Evolutionary conservation across 2,329 filamentous ascomycete genomes (phyloP), one percentile per base, ranked within the genome.

Genomic region (Drechslerella stenobrocha): DNA sequence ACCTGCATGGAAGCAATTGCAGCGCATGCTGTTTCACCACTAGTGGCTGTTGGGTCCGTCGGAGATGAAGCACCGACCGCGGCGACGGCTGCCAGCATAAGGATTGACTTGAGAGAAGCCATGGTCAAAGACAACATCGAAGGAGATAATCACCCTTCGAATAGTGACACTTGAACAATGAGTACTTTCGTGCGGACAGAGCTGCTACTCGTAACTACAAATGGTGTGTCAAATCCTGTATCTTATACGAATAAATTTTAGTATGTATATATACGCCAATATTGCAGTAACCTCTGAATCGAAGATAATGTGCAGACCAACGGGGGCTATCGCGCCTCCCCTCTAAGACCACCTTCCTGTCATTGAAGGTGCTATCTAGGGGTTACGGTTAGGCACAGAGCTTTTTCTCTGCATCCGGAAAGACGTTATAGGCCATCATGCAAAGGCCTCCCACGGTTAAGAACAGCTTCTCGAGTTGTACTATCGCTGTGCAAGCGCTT

Each of bases 1-100:
- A 40, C 57, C 48, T 67, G 63, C 55, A 60, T 55, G 24, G 51
- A 55, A 42, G 63, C 48, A 52, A 67, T 60, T 35, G 28, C 55
- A 8, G 48, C 63, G 42, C 63, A 67, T 11, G 63, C 63, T n/a
- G 47, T 53, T 26, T 66, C 61, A 30, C 61, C 61, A 9, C 42
- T 66, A 13, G 53, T n/a, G n/a, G n/a, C 45, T 40, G 52, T 52
- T 18, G 52, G 52, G 11, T 34, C 23, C 13, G 53, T 40, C 5
- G 61, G 53, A 3, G 59, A 64, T 20, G 52, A 30, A 18, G 32
- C 52, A 26, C 15, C 42, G 13, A 32, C 47, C 18, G 52, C 53
- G 22, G 61, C 61, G 22, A 52, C 61, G n/a, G 59, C 50, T 5
- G 61, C 61, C 53, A 66, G n/a, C n/a, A 58, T n/a, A 26, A 50